Conservation (phyloP, 1,284 basidiomycete genomes). For the Rhodotorula sp. region DNA sequence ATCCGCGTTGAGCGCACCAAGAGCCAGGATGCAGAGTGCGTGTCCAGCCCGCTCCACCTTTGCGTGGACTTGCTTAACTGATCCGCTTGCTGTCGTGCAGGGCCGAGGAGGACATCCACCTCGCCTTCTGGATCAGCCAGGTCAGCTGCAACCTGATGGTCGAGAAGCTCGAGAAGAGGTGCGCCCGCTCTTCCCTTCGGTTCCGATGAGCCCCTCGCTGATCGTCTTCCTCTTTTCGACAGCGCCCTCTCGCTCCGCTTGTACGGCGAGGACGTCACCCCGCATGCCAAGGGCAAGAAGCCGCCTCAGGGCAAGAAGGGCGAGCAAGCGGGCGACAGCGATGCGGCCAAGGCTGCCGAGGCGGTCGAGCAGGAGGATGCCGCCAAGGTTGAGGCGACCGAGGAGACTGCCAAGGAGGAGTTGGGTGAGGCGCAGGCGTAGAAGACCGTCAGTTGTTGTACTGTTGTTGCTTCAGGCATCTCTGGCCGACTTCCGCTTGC, state of each 20-base stretch:
- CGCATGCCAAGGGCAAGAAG: constrained; percentile 36
- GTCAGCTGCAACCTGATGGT: constrained; percentile 84
- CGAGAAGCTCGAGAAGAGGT: constrained; percentile 93
- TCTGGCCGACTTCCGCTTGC: too few relatives aligned
- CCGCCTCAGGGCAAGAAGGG: background rate
- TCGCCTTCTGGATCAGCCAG: constrained; percentile 90
- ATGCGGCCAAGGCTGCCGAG: background rate
- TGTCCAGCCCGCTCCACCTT: constrained; percentile 50
- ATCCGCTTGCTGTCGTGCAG: constrained; percentile 51
- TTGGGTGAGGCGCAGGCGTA: background rate
- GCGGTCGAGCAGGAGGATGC: constrained; percentile 8
- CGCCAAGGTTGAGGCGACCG: constrained; percentile 14
- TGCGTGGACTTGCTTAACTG: background rate
- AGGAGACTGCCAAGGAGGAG: background rate
- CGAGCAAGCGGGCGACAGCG: background rate
- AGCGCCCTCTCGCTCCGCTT: constrained; percentile 75
- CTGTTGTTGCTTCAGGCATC: too few relatives aligned
- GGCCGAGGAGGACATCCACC: constrained; percentile 69
- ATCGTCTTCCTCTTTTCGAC: background rate
- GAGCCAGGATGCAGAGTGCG: constrained; percentile 57
- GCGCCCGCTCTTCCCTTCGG: constrained; percentile 27
- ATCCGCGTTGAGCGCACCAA: constrained; percentile 63
- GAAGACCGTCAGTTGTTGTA: too few relatives aligned
- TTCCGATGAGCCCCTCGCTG: too few relatives aligned
- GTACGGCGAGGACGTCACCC: constrained; percentile 73